These are phyloP conservation scores for Thozetella sp. DNA, from an alignment of 495 filamentous ascomycete species.

Conservation along the genomic window DNA sequence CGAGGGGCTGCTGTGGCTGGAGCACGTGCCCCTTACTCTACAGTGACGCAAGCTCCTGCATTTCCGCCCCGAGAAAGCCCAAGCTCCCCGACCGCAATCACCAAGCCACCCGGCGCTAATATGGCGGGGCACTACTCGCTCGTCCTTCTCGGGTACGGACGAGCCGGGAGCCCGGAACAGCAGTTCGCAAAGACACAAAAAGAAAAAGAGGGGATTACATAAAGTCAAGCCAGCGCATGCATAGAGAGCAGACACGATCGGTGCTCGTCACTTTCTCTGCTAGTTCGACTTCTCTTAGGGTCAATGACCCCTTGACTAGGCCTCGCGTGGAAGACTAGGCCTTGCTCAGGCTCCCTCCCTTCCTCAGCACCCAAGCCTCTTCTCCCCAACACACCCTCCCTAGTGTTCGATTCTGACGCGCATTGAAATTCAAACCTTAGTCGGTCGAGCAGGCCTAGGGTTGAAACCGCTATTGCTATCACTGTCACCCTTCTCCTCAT, in stretches of 20 bases:
- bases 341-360: too few species aligned
- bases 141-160: background rate
- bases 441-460: too few species aligned
- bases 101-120: constrained; percentile 3
- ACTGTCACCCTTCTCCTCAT: too few species aligned
- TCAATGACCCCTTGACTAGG: background rate
- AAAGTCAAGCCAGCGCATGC: background rate
- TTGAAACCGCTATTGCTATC: too few species aligned
- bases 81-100: background rate
- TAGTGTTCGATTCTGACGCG: too few species aligned
- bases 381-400: too few species aligned
- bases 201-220: background rate
- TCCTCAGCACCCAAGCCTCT: too few species aligned
- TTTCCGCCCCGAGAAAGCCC: background rate
- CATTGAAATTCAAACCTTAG: too few species aligned
- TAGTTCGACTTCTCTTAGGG: background rate
- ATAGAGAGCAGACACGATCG: background rate
- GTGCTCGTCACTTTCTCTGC: background rate
- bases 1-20: background rate
- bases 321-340: too few species aligned
- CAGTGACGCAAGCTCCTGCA: background rate
- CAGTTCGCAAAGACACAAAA: background rate
- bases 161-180: background rate
- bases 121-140: background rate
- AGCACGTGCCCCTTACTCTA: background rate